Base-by-base conservation (phyloP, 495 filamentous ascomycete species). In the Neurospora africana region DNA sequence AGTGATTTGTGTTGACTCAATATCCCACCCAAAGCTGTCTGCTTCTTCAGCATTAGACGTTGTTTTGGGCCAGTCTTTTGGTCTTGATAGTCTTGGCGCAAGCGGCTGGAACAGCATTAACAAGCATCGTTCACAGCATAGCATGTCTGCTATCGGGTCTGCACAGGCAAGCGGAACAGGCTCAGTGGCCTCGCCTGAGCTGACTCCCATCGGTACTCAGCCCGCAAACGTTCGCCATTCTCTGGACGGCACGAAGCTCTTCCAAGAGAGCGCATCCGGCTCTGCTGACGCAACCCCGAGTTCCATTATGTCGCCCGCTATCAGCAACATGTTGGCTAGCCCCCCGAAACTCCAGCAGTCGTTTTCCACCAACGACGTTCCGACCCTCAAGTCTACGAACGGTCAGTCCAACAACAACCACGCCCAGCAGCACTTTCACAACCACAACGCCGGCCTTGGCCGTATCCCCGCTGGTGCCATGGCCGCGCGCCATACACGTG, bases 341-440 rank as follows among this genome's bases (percentile, higher is more conserved):
- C 89, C 82, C 72, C 91, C 85, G 73, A 94, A 89, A 83, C 80
- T 96, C 41, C 91, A 94, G 80, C 89, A 91, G 4, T 97, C 95
- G 3, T 98, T 92, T 81, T 98, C 95, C 3, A 90, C 93, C 27
- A 92, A 90, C 78, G 95, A 98, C 76, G 83, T 98, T 5, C 92
- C 95, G n/a, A 97, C 94, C 1, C 83, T 93, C 74, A 95, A 94
- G 84, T 77, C 71, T 72, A 69, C 81, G 17, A 79, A 82, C 23
- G 79, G 80, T 68, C 72, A 79, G 27, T 67, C 71, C 38, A 84
- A 87, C 44, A 88, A 91, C 72, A 91, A 89, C 74, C 88, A 89
- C 74, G 89, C 91, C 40, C 91, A 95, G 78, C 89, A 93, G 78
- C 89, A 90, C 72, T 87, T 94, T 72, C 92, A 94, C 71, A 91